Base-by-base conservation (phyloP, 352 stramenopile genomes). In the Phytophthora niederhauseri region DNA sequence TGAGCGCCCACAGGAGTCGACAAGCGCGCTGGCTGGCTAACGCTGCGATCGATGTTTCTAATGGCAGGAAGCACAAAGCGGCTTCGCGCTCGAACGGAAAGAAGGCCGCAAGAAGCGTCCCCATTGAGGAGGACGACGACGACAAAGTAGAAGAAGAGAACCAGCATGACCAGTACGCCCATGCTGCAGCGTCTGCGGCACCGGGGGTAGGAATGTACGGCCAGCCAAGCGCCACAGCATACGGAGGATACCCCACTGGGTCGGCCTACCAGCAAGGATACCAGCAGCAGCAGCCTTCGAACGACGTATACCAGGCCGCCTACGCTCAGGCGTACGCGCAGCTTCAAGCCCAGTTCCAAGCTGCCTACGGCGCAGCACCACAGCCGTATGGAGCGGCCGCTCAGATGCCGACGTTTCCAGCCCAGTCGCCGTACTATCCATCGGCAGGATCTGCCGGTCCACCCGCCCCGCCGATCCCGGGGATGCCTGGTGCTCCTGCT, bases 261-360 rank as follows among this genome's bases (percentile, higher is more conserved):
- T 30, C n/a, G 28, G 24, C 9, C 9, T 64, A 54, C 43, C 68
- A 64, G 7, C 61, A 57, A 2, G 58, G 49, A 2, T 61, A 75
- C 28, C 62, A 77, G 34, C 58, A 73, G 36, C 53, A 54, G 28
- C 66, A 57, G n/a, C 12, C 48, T 9, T 57, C 70, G 28, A 72
- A 66, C 8, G 82, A 92, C 30, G 20, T 87, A 28, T 93, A 91
- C 30, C 85, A 91, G 55, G 66, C 75, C 17, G 85, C 85, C 0
- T 93, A 92, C 26, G 77, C 82, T 38, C 83, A 93, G 53, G 85
- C 83, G 8, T 93, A 91, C 55, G 77, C 82, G 6, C 75, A 81
- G 19, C 70, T 93, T 14, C 84, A 90, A 76, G 61, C 75, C 50
- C 85, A 93, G 49, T 78, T 84, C 53, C 77, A 87, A 50, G 66